Evolutionary conservation across 2,329 filamentous ascomycete genomes (phyloP), one percentile per base, ranked within the genome.

Genomic region (Trichoderma guizhouense): DNA sequence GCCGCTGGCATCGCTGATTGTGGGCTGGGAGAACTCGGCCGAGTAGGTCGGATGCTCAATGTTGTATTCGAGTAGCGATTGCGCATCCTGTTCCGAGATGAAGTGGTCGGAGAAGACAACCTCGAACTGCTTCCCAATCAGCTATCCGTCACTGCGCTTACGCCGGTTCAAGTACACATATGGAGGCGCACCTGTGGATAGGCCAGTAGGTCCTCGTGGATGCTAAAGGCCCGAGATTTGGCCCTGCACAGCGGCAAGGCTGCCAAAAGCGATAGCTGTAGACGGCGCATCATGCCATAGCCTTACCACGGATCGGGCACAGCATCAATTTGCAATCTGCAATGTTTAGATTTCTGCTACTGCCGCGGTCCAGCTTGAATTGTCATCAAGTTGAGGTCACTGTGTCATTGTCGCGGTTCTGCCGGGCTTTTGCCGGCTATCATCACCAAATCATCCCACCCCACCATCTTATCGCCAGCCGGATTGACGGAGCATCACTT

Each of bases 171-270:
- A 32, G 53, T 43, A 43, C 14, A 60, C 3, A 3, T 9, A 34
- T 24, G 28, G 28, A 15, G 5, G 18, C 18, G 5, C 85, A 95
- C 93, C 87, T 96, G 93, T 12, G 95, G 95, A 82, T 92, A 94
- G 21, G 94, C 94, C 71, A 97, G 87, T 66, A 97, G 82, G 79
- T 98, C 95, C 79, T 97, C 93, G 78, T 96, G 91, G 71, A 97
- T 92, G 83, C 91, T 97, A 84, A 97, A 97, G 69, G 85, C 83
- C 8, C 83, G 84, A 60, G 86, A 85, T 60, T 85, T 84, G 75
- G 86, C 87, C 74, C 76, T 77, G 76, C 81, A 82, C 34, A 87
- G 82, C 79, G 82, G 85, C 74, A 84, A 75, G 63, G 78, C 77
- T 58, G 83, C 83, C 71, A 88, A 78, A 61, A 88, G 76, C 15